phyloP scores from a whole-genome alignment of 2,329 filamentous ascomycete species.

The Beauveria rudraprayagi region DNA sequence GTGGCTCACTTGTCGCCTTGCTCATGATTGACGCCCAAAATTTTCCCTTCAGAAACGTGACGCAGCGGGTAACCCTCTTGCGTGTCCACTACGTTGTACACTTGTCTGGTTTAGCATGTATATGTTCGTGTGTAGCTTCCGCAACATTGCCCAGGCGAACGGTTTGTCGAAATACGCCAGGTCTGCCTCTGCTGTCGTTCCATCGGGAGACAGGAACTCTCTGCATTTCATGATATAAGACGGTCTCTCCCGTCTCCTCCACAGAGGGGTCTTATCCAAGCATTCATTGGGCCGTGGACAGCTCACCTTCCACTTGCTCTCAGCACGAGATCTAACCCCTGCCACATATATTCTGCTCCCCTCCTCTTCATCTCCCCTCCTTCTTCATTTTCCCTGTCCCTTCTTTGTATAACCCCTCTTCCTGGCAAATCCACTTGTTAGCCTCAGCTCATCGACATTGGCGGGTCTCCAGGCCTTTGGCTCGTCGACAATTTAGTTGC shows the following conservation, averaged over 20 bases:
- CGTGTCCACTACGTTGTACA: not conserved
- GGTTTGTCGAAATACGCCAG: not conserved
- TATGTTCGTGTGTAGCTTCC: not conserved
- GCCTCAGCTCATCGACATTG: not conserved
- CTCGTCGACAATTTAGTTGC: not conserved
- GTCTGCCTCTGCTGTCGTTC: not conserved
- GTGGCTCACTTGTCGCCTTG: not conserved
- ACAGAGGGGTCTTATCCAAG: not conserved
- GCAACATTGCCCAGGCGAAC: not conserved
- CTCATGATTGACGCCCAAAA: not conserved
- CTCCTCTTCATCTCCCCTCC: not conserved
- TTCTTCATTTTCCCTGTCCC: not conserved
- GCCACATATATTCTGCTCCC: not conserved
- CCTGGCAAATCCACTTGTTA: not conserved
- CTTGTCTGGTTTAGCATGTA: not conserved
- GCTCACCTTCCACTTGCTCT: not conserved
- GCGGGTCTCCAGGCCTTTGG: conserved; percentile 2
- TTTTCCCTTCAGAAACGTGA: not conserved
- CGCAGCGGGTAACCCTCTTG: not conserved
- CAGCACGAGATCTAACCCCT: not conserved
- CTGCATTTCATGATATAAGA: conserved; percentile 1
- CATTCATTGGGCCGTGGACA: not conserved
- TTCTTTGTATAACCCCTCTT: not conserved
- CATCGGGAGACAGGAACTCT: not conserved
- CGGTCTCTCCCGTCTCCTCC: not conserved